Evolutionary conservation across 805 yeast species (phyloP).

Genomic region (Candida boidinii): DNA sequence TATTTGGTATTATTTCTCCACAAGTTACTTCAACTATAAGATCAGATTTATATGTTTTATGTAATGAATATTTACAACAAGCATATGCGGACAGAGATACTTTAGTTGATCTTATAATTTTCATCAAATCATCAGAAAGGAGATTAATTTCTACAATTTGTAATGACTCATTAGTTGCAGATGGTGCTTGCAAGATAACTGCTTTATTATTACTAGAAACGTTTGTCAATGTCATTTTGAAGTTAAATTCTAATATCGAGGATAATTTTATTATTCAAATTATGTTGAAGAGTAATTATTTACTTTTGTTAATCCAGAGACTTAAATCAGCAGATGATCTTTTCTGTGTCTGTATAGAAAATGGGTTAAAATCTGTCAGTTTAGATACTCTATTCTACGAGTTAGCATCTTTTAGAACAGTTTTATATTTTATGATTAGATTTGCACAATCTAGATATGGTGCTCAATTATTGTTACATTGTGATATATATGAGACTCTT

Average conservation of each 20-base stretch:
- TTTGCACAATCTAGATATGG: conserved; percentile 74
- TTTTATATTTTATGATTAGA: conserved; percentile 59
- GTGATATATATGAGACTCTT: conserved; percentile 60
- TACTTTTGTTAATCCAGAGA: conserved; percentile 57
- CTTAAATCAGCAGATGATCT: conserved; percentile 64
- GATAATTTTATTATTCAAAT: conserved; percentile 50
- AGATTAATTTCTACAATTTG: conserved; percentile 57
- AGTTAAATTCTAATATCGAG: conserved; percentile 43
- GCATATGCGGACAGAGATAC: conserved; percentile 32
- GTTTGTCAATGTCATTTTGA: conserved; percentile 26
- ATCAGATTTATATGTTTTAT: conserved; percentile 70
- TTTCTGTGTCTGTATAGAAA: conserved; percentile 27
- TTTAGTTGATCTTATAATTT: conserved; percentile 40
- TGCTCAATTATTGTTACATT: conserved; percentile 65
- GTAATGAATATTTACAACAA: conserved; percentile 55
- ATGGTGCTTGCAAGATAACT: conserved; percentile 66
- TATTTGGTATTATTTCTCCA: conserved; percentile 66
- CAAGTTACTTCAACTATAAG: conserved; percentile 59
- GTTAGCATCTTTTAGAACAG: conserved; percentile 66
- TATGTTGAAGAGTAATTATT: conserved; percentile 56
- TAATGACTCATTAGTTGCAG: conserved; percentile 73
- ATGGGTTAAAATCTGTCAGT: conserved; percentile 26
- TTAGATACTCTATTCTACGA: conserved; percentile 59
- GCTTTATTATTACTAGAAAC: conserved; percentile 66
- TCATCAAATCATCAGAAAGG: conserved; percentile 50